A percentile compares a stretch with the other conserved stretches of the same genome.
These are phyloP conservation scores for Ceriops zippeliana DNA, from an alignment of 345 rosid genomes.

Conservation along the genomic window DNA sequence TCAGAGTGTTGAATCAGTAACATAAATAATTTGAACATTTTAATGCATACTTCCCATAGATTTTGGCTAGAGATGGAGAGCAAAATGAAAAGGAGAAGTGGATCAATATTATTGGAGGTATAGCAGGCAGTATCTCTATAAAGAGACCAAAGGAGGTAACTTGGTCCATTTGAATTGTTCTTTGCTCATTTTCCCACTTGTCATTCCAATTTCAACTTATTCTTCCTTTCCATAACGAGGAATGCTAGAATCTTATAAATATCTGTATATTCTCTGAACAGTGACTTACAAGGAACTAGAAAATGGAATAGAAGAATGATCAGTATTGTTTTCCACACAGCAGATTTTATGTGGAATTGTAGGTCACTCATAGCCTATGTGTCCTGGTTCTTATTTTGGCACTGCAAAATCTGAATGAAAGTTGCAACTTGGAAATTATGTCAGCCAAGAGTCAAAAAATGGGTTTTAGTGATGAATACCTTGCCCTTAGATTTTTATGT, in stretches of 20 bases:
- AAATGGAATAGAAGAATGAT: background rate
- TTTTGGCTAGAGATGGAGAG: conserved; percentile 86
- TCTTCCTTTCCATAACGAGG: background rate
- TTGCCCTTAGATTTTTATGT: background rate
- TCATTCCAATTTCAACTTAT: background rate
- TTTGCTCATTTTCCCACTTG: background rate
- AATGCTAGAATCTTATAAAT: background rate
- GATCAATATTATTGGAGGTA: conserved; percentile 79
- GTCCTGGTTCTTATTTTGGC: background rate
- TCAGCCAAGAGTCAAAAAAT: background rate
- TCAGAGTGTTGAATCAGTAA: background rate
- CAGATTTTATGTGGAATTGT: background rate
- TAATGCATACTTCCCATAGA: conserved; percentile 39
- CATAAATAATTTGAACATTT: conserved; percentile 13
- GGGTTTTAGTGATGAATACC: background rate
- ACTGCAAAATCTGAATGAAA: background rate
- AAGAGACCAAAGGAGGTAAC: conserved; percentile 97
- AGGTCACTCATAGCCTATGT: no score
- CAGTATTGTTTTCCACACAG: background rate
- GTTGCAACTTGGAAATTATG: background rate
- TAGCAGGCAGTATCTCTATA: conserved; percentile 84
- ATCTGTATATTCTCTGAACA: background rate
- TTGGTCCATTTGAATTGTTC: background rate
- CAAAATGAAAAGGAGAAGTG: conserved; percentile 85
- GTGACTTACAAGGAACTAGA: background rate